Evolutionary conservation across 805 yeast species (phyloP).

Genomic region (Sugiyamaella valdiviana): DNA sequence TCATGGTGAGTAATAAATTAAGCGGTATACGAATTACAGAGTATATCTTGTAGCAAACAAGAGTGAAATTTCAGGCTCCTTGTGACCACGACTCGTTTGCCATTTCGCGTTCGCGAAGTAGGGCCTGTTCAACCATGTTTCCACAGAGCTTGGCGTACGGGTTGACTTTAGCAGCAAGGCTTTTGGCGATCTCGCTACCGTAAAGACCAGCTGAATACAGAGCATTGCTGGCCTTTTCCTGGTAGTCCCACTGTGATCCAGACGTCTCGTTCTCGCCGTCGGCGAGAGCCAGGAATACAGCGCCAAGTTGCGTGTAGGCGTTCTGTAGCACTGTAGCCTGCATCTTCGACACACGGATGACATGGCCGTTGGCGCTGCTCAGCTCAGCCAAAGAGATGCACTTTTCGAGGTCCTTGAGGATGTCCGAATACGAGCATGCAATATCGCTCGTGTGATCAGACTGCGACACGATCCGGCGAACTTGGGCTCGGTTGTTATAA

Average conservation of each 20-base stretch:
- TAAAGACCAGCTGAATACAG: conserved; percentile 26
- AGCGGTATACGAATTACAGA: no score
- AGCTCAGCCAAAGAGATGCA: conserved; percentile 28
- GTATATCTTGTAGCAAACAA: no score
- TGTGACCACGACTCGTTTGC: neutral
- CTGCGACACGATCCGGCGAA: conserved; percentile 9
- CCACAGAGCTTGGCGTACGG: conserved; percentile 35
- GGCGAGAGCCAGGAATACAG: conserved; percentile 23
- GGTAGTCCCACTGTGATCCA: conserved; percentile 24
- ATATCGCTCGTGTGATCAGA: neutral
- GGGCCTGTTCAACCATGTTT: conserved; percentile 24
- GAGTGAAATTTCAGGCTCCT: no score
- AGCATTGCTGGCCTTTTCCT: conserved; percentile 27
- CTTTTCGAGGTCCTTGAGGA: conserved; percentile 21
- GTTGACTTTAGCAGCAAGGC: conserved; percentile 26
- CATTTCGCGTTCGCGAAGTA: conserved; percentile 16
- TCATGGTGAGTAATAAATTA: no score
- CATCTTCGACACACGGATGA: conserved; percentile 24
- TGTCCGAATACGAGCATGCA: conserved; percentile 6
- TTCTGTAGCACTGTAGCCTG: conserved; percentile 29
- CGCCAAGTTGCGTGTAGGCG: conserved; percentile 30
- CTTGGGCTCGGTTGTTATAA: conserved; percentile 33
- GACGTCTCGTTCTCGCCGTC: neutral
- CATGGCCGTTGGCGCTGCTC: neutral
- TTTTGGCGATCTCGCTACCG: conserved; percentile 28